Conservation (phyloP, 116 monocot genomes). For the Phalaenopsis hybrid region DNA sequence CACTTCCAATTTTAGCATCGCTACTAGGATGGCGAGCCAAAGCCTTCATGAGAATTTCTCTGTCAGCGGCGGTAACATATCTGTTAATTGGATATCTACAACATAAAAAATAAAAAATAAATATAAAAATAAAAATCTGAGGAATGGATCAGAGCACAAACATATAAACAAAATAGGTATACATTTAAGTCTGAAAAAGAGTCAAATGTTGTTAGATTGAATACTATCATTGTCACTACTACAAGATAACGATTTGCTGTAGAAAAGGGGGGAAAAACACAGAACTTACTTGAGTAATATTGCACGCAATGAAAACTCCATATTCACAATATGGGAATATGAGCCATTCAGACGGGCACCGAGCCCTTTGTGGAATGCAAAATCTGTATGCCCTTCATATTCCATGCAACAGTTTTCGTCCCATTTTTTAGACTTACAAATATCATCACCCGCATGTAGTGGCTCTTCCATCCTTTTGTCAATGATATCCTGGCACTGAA, state of each 20-base stretch:
- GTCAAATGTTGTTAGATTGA: neutral
- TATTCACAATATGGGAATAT: constrained; percentile 29
- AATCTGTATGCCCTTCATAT: neutral
- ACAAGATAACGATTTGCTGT: neutral
- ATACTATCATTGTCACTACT: too few species aligned
- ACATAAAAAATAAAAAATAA: constrained; percentile 6
- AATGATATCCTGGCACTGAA: constrained; percentile 5
- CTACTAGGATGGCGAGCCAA: constrained; percentile 45
- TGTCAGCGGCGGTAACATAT: constrained; percentile 33
- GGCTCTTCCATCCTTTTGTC: neutral
- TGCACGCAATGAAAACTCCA: constrained; percentile 31
- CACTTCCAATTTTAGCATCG: constrained; percentile 43
- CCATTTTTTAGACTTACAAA: neutral
- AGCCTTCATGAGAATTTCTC: constrained; percentile 35
- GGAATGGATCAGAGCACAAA: neutral
- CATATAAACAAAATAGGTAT: neutral
- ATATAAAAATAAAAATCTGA: neutral
- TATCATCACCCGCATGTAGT: neutral
- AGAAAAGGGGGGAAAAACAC: neutral
- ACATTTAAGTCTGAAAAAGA: neutral
- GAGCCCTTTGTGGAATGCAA: constrained; percentile 9
- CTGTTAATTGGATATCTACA: constrained; percentile 39
- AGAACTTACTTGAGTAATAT: constrained; percentile 49
- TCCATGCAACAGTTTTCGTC: neutral
- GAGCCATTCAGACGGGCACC: constrained; percentile 7